phyloP scores from a whole-genome alignment of 805 yeast species.

The Hanseniaspora vineae region DNA sequence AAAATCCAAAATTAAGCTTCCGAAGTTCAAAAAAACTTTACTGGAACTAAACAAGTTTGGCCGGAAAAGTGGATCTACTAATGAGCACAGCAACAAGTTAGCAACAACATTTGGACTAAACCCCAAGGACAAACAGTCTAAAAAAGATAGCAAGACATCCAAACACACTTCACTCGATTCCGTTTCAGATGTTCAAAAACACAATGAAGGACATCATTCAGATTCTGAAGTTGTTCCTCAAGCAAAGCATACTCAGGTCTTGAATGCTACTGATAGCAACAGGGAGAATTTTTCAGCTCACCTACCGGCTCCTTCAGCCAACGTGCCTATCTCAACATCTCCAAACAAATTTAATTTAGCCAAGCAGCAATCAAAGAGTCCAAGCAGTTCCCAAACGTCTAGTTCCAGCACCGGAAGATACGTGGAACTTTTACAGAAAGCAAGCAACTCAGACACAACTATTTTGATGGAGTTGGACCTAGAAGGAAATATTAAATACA shows the following conservation, averaged over 20 bases:
- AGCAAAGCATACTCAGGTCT: neutral
- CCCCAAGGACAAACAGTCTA: neutral
- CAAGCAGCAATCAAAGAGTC: neutral
- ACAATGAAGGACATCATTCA: neutral
- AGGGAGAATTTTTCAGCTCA: too few species aligned
- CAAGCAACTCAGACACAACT: conserved; percentile 59
- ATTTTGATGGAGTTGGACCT: conserved; percentile 76
- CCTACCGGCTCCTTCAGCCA: neutral
- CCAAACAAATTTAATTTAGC: neutral
- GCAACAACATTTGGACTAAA: neutral
- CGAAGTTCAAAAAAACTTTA: neutral
- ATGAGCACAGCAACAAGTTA: neutral
- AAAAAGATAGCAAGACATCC: neutral
- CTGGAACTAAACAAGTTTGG: neutral
- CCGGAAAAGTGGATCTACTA: neutral
- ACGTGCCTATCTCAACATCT: neutral
- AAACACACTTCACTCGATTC: neutral
- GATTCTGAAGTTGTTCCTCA: neutral
- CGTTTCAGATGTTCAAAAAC: neutral
- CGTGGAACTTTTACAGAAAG: conserved; percentile 43
- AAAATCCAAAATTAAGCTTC: neutral
- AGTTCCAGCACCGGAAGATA: conserved; percentile 8
- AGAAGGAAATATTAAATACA: conserved; percentile 62
- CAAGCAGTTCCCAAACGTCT: neutral
- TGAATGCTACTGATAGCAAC: too few species aligned